Evolutionary conservation across 495 filamentous ascomycete genomes (phyloP).

Genomic region (Zalerion maritima): DNA sequence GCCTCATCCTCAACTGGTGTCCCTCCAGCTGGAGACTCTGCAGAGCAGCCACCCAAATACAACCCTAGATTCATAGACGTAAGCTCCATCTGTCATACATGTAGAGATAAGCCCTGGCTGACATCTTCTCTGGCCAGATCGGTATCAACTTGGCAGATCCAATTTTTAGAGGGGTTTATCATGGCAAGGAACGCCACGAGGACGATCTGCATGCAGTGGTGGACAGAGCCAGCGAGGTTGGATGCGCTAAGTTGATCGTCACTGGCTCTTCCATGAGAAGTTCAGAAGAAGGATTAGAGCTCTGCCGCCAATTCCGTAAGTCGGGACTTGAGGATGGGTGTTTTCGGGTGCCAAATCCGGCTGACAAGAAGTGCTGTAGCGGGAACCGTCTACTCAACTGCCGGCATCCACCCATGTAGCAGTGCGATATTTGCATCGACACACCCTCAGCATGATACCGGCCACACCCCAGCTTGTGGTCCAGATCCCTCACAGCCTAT

Average conservation of each 20-base stretch:
- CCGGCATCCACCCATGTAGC: slow-evolving; percentile 86
- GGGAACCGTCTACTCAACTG: slow-evolving; percentile 69
- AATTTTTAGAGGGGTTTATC: slow-evolving; percentile 71
- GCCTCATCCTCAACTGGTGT: too few species aligned
- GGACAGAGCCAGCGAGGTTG: slow-evolving; percentile 55
- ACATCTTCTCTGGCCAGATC: too few species aligned
- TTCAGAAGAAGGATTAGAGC: slow-evolving; percentile 55
- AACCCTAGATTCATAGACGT: slow-evolving; percentile 47
- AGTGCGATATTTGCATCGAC: slow-evolving; percentile 49
- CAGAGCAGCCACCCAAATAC: too few species aligned
- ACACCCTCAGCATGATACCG: slow-evolving; percentile 31
- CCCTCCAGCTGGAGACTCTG: too few species aligned
- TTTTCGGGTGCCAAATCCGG: not conserved
- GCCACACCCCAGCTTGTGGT: slow-evolving; percentile 30
- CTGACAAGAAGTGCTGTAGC: slow-evolving; percentile 31
- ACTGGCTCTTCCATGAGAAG: slow-evolving; percentile 82
- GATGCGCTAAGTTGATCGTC: slow-evolving; percentile 79
- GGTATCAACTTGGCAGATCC: slow-evolving; percentile 91
- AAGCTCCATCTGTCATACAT: too few species aligned
- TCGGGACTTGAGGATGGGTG: slow-evolving; percentile 4
- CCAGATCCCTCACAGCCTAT: slow-evolving; percentile 25
- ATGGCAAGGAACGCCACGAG: slow-evolving; percentile 66
- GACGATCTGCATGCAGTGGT: slow-evolving; percentile 67
- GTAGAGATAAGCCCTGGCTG: too few species aligned
- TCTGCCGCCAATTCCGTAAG: slow-evolving; percentile 60